Conservation (phyloP, 768 basidiomycete species). For the Lactarius deliciosus region DNA sequence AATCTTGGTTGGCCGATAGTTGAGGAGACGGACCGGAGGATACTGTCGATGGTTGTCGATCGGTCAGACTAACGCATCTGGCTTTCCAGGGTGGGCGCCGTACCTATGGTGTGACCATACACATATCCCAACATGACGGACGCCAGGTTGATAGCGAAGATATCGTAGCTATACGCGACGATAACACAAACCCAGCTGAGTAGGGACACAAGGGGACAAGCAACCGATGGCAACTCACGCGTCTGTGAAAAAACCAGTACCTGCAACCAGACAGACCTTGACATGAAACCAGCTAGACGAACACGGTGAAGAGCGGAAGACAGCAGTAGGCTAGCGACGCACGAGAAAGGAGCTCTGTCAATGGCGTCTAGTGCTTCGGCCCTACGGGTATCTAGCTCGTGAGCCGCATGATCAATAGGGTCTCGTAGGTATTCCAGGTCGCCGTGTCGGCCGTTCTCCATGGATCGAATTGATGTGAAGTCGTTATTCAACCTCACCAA, state of each 20-base stretch:
- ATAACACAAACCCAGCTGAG: too few species aligned
- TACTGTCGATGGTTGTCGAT: not conserved
- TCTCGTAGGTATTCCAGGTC: not conserved
- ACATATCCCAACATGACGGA: conserved; percentile 81
- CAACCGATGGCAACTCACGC: conserved; percentile 44
- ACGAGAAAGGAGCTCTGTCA: conserved; percentile 85
- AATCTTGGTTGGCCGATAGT: conserved; percentile 27
- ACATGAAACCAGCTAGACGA: conserved; percentile 47
- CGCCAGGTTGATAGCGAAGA: conserved; percentile 88
- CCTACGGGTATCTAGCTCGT: conserved; percentile 62
- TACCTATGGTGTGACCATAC: conserved; percentile 47
- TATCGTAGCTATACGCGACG: conserved; percentile 57
- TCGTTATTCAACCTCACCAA: too few species aligned
- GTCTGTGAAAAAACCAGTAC: conserved; percentile 91
- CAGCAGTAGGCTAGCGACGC: conserved; percentile 32
- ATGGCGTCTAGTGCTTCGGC: conserved; percentile 80
- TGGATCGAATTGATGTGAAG: not conserved
- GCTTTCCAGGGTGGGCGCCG: not conserved
- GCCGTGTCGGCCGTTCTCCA: not conserved
- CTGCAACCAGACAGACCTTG: conserved; percentile 49
- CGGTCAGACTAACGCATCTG: not conserved
- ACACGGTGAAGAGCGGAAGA: not conserved
- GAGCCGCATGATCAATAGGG: not conserved
- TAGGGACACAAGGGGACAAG: not conserved
- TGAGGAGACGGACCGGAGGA: not conserved